Conservation (phyloP, 2,329 filamentous ascomycete species). For the Pleoardoris graminearum region DNA sequence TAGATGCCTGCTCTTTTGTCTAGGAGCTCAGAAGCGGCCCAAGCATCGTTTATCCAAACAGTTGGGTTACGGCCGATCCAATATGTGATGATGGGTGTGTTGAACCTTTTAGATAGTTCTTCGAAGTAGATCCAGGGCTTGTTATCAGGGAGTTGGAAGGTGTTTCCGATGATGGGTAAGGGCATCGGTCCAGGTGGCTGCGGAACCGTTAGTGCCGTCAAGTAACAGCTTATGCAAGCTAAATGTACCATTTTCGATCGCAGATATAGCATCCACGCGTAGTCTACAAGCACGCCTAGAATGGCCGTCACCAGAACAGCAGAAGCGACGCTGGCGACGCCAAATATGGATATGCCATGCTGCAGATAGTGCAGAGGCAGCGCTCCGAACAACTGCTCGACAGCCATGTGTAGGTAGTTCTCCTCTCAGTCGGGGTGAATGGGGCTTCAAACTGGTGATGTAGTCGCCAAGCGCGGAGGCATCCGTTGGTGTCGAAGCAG, state of each 20-base stretch:
- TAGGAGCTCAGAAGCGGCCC: conserved; percentile 56
- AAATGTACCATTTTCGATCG: conserved; percentile 51
- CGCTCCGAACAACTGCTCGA: conserved; percentile 35
- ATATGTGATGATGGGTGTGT: conserved; percentile 57
- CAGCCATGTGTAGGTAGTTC: conserved; percentile 24
- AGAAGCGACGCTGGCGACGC: conserved; percentile 26
- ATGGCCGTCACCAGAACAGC: conserved; percentile 26
- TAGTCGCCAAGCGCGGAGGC: not conserved
- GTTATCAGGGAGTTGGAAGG: conserved; percentile 56
- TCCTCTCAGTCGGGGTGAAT: not conserved
- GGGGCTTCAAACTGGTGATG: not conserved
- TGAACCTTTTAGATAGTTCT: conserved; percentile 54
- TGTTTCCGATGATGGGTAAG: conserved; percentile 60
- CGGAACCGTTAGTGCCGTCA: conserved; percentile 8
- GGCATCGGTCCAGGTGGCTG: conserved; percentile 61
- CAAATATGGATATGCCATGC: conserved; percentile 37
- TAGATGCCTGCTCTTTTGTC: conserved; percentile 59
- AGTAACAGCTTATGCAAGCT: no score
- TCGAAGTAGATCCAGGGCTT: conserved; percentile 65
- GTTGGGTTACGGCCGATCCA: conserved; percentile 53
- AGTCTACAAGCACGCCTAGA: conserved; percentile 46
- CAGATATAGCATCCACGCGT: conserved; percentile 55
- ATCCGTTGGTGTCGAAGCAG: not conserved
- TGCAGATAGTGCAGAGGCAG: conserved; percentile 35
- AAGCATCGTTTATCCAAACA: conserved; percentile 52